These are phyloP conservation scores for Tolypocladium nubicola DNA, from an alignment of 2,329 filamentous ascomycete genomes.

Conservation along the genomic window DNA sequence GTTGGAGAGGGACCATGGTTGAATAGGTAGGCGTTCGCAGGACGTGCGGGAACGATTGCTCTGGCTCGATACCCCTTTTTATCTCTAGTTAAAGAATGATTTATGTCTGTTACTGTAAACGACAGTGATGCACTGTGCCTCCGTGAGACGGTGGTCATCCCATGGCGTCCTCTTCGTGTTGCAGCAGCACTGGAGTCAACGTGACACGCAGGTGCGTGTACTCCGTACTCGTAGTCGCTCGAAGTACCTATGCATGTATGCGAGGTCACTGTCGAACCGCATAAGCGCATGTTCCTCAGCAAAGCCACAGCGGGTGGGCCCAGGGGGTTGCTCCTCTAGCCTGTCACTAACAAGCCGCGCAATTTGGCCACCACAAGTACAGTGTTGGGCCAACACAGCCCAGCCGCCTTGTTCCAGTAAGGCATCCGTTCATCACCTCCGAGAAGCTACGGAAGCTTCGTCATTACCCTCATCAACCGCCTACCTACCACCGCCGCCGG, in stretches of 20 bases:
- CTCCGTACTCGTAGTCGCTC: no score
- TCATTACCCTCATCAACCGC: conserved; percentile 2
- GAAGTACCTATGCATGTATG: neutral
- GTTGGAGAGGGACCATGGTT: neutral
- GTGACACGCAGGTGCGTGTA: no score
- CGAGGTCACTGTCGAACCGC: neutral
- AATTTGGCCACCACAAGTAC: conserved; percentile 2
- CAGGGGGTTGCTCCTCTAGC: neutral
- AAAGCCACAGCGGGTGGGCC: conserved; percentile 4
- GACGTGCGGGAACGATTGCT: neutral
- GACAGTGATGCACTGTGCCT: neutral
- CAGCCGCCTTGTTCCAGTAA: neutral
- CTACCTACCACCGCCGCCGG: neutral
- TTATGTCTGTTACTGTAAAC: neutral
- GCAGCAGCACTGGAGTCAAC: no score
- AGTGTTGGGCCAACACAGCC: neutral
- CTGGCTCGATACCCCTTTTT: conserved; percentile 3
- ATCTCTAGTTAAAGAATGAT: neutral
- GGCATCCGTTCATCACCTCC: conserved; percentile 6
- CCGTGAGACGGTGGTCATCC: neutral
- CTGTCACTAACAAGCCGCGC: conserved; percentile 5
- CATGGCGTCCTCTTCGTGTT: neutral
- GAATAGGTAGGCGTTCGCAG: neutral
- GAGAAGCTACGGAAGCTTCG: conserved; percentile 7
- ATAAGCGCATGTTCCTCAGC: neutral